Evolutionary conservation across 1,284 basidiomycete species (phyloP).

Genomic region (Thelephora terrestris): DNA sequence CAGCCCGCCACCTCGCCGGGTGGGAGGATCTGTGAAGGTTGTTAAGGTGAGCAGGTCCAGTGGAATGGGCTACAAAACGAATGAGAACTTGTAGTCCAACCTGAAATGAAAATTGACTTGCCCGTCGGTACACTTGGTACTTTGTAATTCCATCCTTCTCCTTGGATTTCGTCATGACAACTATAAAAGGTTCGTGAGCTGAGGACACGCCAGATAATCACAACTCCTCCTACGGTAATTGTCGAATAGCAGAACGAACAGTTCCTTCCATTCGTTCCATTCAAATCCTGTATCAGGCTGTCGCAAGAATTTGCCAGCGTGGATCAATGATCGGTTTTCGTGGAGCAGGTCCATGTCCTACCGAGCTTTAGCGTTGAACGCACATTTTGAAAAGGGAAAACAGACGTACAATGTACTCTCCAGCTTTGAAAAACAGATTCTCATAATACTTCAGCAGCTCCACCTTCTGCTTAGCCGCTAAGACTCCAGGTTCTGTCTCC

Average conservation of each 20-base stretch:
- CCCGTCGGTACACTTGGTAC: slow-evolving; percentile 43
- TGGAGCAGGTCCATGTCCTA: slow-evolving; percentile 84
- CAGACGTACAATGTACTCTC: slow-evolving; percentile 62
- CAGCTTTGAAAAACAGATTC: slow-evolving; percentile 75
- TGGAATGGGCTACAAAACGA: slow-evolving; percentile 64
- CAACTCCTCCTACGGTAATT: neutral
- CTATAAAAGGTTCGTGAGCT: slow-evolving; percentile 28
- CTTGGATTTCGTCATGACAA: slow-evolving; percentile 80
- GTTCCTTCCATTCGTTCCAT: slow-evolving; percentile 75
- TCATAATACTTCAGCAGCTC: no score
- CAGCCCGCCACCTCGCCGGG: slow-evolving; percentile 47
- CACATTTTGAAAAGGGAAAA: neutral
- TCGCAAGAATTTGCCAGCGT: slow-evolving; percentile 71
- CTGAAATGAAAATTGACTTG: neutral
- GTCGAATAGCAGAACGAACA: slow-evolving; percentile 51
- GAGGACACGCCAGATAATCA: neutral
- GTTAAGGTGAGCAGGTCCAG: slow-evolving; percentile 76
- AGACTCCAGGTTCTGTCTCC: no score
- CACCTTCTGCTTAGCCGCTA: slow-evolving; percentile 52
- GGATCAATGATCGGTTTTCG: slow-evolving; percentile 74
- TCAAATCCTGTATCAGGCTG: slow-evolving; percentile 81
- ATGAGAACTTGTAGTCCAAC: neutral
- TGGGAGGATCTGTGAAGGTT: slow-evolving; percentile 69
- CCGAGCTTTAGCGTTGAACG: slow-evolving; percentile 1
- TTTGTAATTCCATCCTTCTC: slow-evolving; percentile 65